Conservation (phyloP, 495 filamentous ascomycete species). For the Lophium mytilinum region DNA sequence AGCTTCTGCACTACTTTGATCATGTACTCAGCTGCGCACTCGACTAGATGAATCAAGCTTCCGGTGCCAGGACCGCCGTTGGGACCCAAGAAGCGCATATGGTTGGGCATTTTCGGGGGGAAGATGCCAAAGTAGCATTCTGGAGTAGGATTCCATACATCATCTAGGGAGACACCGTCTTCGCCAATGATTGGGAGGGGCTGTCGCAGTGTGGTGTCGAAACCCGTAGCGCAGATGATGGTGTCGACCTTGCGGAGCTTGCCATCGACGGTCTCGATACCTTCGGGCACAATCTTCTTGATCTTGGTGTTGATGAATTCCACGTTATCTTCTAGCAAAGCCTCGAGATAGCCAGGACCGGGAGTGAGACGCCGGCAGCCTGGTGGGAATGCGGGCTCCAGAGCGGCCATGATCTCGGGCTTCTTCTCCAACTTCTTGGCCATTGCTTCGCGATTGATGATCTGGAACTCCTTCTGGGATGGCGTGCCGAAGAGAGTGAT, state of each 20-base stretch:
- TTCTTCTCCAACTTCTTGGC: background rate
- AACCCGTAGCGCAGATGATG: slow-evolving; percentile 21
- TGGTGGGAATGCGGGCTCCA: slow-evolving; percentile 2
- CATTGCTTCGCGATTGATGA: background rate
- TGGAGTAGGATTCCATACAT: background rate
- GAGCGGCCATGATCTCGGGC: background rate
- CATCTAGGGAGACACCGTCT: slow-evolving; percentile 2
- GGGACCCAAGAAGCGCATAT: slow-evolving; percentile 7
- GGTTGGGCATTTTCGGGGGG: slow-evolving; percentile 10
- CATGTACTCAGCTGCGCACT: background rate
- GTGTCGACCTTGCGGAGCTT: slow-evolving; percentile 6
- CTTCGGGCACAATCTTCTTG: background rate
- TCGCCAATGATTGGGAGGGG: slow-evolving; percentile 8
- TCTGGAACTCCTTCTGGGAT: background rate
- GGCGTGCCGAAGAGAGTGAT: background rate
- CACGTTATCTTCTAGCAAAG: slow-evolving; percentile 6
- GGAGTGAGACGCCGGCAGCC: slow-evolving; percentile 15
- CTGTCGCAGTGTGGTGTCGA: slow-evolving; percentile 4
- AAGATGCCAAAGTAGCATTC: slow-evolving; percentile 4
- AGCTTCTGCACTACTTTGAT: slow-evolving; percentile 1
- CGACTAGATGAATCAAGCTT: background rate
- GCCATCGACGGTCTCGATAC: slow-evolving; percentile 10
- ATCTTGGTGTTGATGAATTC: background rate
- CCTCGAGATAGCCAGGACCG: slow-evolving; percentile 11
- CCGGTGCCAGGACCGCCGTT: slow-evolving; percentile 5